These are phyloP conservation scores for Areca catechu DNA, from an alignment of 176 grass and related monocot species.

Conservation along the genomic window DNA sequence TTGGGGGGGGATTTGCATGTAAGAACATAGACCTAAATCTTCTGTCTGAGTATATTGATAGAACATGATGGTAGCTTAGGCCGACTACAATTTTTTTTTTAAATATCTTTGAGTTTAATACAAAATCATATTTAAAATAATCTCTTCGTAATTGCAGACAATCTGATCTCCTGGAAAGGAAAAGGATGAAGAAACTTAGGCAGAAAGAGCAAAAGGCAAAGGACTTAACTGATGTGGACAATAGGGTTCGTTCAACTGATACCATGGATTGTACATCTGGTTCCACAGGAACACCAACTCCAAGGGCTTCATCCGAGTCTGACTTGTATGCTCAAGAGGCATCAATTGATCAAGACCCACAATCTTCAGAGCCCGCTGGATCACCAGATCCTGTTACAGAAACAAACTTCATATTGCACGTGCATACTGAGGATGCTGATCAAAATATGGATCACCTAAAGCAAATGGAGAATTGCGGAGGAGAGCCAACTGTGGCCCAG, in stretches of 20 bases:
- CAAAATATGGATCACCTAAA: neutral
- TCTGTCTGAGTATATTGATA: too few relatives aligned
- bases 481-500: neutral
- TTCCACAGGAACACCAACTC: neutral
- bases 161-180: constrained; percentile 10
- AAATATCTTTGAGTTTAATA: neutral
- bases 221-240: neutral
- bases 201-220: constrained; percentile 10
- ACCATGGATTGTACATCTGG: neutral
- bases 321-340: neutral
- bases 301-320: neutral
- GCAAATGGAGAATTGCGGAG: neutral
- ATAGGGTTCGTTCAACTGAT: neutral
- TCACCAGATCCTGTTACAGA: neutral
- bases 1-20: too few relatives aligned
- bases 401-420: neutral
- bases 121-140: neutral
- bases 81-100: neutral
- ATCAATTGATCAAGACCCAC: neutral
- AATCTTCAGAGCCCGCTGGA: neutral
- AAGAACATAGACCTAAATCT: too few relatives aligned
- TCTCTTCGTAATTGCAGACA: constrained; percentile 3
- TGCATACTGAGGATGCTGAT: neutral
- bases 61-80: neutral
- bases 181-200: constrained; percentile 9